Evolutionary conservation across 495 filamentous ascomycete genomes (phyloP), one percentile per base, ranked within the genome.

Genomic region (Hapsidospora chrysogenum): DNA sequence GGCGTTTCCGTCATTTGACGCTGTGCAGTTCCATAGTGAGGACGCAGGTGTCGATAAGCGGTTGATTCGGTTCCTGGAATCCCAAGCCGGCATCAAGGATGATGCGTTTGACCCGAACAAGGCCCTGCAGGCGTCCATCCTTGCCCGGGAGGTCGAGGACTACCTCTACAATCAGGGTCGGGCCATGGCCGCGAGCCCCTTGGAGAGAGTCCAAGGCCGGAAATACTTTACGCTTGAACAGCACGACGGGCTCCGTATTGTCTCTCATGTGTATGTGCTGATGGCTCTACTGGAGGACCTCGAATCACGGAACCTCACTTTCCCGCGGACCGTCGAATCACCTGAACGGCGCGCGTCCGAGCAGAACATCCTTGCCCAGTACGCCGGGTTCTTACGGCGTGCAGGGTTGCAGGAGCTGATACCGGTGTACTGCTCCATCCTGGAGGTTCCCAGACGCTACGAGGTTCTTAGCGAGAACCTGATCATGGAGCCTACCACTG

Each of bases 371-470:
- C 66, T 89, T 40, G 66, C 81, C 1, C 76, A 71, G 11, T 95
- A 96, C 48, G 76, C 92, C 38, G 72, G 81, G 41, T 76, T 78
- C 38, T 64, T 96, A 9, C 68, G 77, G 18, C 56, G 76, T 23
- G 66, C 68, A 20, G 69, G 74, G 8, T 66, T 89, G 31, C 68
- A 76, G 29, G 72, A 84, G 31, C 53, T 86, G 27, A 74, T 92
- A 35, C 86, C 87, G 3, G 61, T 87, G 2, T 99, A 99, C 54
- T 85, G 79, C 25, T 78, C 82, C 17, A 74, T 79, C 43, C 61
- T 97, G 2, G 66, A 69, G 5, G 54, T 51, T 15, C 39, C 51
- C 1, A 54, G 65, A 33, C 42, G 50, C 30, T 62, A 70, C 39
- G 51, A 63, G 30, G 61, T 60, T 11, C 45, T 81, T 5, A 72